Conservation (phyloP, 768 basidiomycete genomes). For the Trametes coccinea region DNA sequence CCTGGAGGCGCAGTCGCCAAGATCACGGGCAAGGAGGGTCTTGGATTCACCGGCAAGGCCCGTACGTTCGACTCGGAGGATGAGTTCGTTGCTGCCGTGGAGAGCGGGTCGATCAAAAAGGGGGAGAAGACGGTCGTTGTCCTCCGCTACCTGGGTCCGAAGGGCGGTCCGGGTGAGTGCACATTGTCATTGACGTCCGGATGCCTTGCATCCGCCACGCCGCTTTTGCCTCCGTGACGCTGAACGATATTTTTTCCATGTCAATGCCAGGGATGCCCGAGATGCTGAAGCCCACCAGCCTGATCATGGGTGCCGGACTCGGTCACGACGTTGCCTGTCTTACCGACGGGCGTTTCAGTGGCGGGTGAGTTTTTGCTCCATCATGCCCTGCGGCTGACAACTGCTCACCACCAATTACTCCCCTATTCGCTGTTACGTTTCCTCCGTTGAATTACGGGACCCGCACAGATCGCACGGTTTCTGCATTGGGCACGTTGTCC, state of each 20-base stretch:
- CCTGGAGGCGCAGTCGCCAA: conserved; percentile 96
- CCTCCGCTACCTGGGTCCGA: conserved; percentile 92
- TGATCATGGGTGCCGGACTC: conserved; percentile 98
- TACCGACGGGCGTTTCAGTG: conserved; percentile 97
- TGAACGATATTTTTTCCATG: not conserved
- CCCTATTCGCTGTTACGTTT: not conserved
- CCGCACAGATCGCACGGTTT: conserved; percentile 85
- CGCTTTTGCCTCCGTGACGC: not conserved
- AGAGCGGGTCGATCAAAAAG: conserved; percentile 83
- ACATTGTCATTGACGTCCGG: not conserved
- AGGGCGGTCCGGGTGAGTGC: conserved; percentile 89
- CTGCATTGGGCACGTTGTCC: conserved; percentile 95
- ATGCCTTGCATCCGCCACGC: not conserved
- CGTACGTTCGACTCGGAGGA: conserved; percentile 91
- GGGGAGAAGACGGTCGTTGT: conserved; percentile 98
- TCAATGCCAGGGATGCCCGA: conserved; percentile 85
- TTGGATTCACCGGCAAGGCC: conserved; percentile 88
- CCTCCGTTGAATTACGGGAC: not conserved
- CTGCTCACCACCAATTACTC: conserved; percentile 5
- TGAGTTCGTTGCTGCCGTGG: conserved; percentile 85
- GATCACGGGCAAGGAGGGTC: conserved; percentile 94
- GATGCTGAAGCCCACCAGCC: conserved; percentile 97
- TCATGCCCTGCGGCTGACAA: not conserved
- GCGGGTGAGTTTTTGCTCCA: conserved; percentile 65
- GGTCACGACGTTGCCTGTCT: conserved; percentile 95